Evolutionary conservation across 2,329 filamentous ascomycete genomes (phyloP), one percentile per base, ranked within the genome.

Genomic region (Venturia effusa): DNA sequence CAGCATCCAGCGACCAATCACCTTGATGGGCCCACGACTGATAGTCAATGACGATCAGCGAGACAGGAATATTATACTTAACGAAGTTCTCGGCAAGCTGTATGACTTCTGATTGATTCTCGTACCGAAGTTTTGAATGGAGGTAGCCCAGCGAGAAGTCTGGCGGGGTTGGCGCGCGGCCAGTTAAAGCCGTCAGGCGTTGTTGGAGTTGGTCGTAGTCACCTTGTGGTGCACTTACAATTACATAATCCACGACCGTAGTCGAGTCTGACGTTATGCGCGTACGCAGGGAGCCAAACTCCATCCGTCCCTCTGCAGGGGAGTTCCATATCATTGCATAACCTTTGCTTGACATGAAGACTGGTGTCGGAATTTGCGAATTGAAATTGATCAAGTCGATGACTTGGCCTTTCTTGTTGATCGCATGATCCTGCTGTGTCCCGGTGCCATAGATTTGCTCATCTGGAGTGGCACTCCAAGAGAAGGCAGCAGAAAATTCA

Each of bases 401-500:
- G 19, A 68, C 67, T 4, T 68, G 67, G 17, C 71, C 71, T 61
- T 73, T 72, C 65, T 72, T 71, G 66, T 72, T 71, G n/a, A 72
- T 48, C 41, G 71, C 37, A 43, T 70, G 69, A 39, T 73, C 70
- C 45, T 72, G 70, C 59, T 72, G 69, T 13, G 69, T 70, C 8
- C 71, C 70, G 22, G 70, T 73, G 11, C 71, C 71, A 59, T 69
- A 73, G 39, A 72, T 72, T 43, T 72, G 70, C 66, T 72, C 71
- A 45, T 72, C 69, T 11, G 71, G 69, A 0, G 70, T 70, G 0
- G 72, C 72, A n/a, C 70, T 72, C 66, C 74, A 76, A 1, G 74
- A 74, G 65, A 74, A 76, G 6, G 72, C 70, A 10, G 74, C 71
- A 0, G 66, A 66, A 60, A 76, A 76, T 45, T 75, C 74, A 32